These are phyloP conservation scores for Metschnikowia chrysomelidarum DNA, from an alignment of 805 yeast genomes.

Conservation along the genomic window DNA sequence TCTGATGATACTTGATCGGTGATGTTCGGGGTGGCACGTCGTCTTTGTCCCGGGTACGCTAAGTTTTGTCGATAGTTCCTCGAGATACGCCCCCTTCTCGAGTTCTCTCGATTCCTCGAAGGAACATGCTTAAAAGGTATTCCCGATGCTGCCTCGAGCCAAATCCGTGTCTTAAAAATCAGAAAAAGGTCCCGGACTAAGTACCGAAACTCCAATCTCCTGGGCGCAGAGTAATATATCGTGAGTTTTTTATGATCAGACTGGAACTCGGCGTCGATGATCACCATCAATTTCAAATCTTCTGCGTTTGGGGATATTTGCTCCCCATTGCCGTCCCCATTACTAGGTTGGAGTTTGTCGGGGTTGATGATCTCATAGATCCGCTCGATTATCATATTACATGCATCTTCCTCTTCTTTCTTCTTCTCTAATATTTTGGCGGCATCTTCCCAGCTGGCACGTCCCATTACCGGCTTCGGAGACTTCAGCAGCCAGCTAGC, in stretches of 20 bases:
- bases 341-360: background rate
- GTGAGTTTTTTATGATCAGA: slow-evolving; percentile 77
- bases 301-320: slow-evolving; percentile 5
- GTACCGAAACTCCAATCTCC: slow-evolving; percentile 70
- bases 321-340: background rate
- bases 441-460: slow-evolving; percentile 62
- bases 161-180: slow-evolving; percentile 74
- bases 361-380: slow-evolving; percentile 39
- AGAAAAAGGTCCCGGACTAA: slow-evolving; percentile 71
- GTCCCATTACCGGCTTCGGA: slow-evolving; percentile 65
- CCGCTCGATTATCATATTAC: slow-evolving; percentile 51
- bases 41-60: too few species aligned
- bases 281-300: slow-evolving; percentile 49
- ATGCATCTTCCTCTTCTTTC: slow-evolving; percentile 66
- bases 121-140: slow-evolving; percentile 33
- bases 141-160: slow-evolving; percentile 73
- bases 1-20: too few species aligned
- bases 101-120: too few species aligned
- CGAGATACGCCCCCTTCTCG: too few species aligned
- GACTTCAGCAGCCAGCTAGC: background rate
- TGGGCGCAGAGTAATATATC: slow-evolving; percentile 52
- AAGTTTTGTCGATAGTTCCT: too few species aligned
- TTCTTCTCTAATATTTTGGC: slow-evolving; percentile 55
- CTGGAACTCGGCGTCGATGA: slow-evolving; percentile 77
- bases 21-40: too few species aligned